Conservation (phyloP, 441 rosid genomes). For the Erodium trifolium region DNA sequence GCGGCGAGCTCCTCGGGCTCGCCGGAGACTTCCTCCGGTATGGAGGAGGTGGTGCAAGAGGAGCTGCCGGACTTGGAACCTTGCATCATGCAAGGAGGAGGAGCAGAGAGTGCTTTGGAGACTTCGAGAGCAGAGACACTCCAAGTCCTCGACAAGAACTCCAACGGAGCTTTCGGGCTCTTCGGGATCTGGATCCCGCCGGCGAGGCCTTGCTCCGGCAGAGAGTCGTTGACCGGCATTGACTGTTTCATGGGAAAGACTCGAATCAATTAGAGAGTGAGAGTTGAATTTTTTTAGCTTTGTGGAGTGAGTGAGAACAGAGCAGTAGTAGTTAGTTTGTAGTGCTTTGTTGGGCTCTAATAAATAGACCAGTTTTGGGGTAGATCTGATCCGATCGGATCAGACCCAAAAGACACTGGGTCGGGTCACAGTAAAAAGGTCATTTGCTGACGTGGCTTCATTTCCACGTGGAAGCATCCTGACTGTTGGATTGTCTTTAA, state of each 20-base stretch:
- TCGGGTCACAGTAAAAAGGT: too few relatives aligned
- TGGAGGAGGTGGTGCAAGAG: background rate
- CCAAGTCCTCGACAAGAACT: slow-evolving; percentile 90
- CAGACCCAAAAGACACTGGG: too few relatives aligned
- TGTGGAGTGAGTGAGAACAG: too few relatives aligned
- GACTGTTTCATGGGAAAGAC: background rate
- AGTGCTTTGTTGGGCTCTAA: too few relatives aligned
- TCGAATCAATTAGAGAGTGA: background rate
- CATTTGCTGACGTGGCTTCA: too few relatives aligned
- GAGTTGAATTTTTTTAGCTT: background rate
- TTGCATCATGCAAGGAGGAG: too few relatives aligned
- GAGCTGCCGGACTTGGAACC: slow-evolving; percentile 22
- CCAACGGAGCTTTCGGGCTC: slow-evolving; percentile 92
- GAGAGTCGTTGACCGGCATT: slow-evolving; percentile 1
- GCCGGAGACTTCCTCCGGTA: background rate
- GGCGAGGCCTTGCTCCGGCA: slow-evolving; percentile 13
- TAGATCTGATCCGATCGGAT: too few relatives aligned
- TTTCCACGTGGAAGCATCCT: too few relatives aligned
- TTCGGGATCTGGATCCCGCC: slow-evolving; percentile 46
- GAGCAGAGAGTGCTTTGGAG: slow-evolving; percentile 35
- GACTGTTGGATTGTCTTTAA: too few relatives aligned
- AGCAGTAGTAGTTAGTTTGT: too few relatives aligned
- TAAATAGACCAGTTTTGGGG: too few relatives aligned
- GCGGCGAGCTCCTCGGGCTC: slow-evolving; percentile 33
- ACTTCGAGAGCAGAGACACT: slow-evolving; percentile 76